Percentiles rank a stretch among this genome's conserved stretches.
Evolutionary conservation across 192 early-diverging fungal species (phyloP).

Genomic region (Pilaira anomala): DNA sequence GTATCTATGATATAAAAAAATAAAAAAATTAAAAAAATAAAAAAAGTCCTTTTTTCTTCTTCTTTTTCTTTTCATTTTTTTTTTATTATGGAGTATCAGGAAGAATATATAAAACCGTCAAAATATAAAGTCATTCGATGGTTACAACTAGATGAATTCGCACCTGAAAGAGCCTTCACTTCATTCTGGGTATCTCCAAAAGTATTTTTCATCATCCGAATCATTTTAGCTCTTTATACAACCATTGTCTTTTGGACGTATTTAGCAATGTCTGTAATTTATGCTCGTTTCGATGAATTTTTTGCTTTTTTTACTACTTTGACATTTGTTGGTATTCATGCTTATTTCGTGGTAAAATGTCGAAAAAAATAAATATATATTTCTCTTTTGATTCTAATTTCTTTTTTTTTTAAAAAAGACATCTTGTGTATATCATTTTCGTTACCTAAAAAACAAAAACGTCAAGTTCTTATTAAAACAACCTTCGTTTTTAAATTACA

Average conservation of each 20-base stretch:
- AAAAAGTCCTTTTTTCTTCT: too few relatives aligned
- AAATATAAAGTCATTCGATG: conserved; percentile 18
- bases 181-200: conserved; percentile 28
- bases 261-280: conserved; percentile 3
- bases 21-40: too few relatives aligned
- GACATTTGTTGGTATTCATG: conserved; percentile 32
- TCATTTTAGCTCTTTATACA: conserved; percentile 13
- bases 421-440: conserved; percentile 20
- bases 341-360: conserved; percentile 32
- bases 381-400: background rate
- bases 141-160: conserved; percentile 36
- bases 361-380: too few relatives aligned
- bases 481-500: conserved; percentile 27
- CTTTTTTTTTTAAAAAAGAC: conserved; percentile 22
- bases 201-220: conserved; percentile 19
- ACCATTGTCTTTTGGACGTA: conserved; percentile 18
- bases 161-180: conserved; percentile 29
- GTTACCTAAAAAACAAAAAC: conserved; percentile 13
- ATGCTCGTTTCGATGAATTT: background rate
- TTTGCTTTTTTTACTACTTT: conserved; percentile 33
- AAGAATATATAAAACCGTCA: background rate
- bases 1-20: too few relatives aligned
- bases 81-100: too few relatives aligned
- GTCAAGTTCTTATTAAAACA: conserved; percentile 25
- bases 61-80: too few relatives aligned